Evolutionary conservation across 495 filamentous ascomycete genomes (phyloP), one percentile per base, ranked within the genome.

Genomic region (Penicillium mononematosum): DNA sequence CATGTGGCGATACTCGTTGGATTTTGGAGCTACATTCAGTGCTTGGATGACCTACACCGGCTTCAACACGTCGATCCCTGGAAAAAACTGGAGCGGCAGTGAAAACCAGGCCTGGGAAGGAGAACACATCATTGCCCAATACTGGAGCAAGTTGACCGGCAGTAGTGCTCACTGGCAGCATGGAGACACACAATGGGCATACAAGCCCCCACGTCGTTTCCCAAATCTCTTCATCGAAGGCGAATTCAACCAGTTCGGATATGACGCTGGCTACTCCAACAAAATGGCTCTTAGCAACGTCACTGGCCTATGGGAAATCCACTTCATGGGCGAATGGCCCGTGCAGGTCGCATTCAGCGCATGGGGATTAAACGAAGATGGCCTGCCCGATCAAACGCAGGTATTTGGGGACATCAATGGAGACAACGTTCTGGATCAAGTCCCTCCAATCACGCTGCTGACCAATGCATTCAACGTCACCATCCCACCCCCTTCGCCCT

Each of bases 301-400:
- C 4, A 74, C 81, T 59, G 82, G 80, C 20, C 70, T 69, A 4
- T 89, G 86, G 86, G 70, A 78, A 32, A 78, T 81, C 55, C 74
- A 83, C 59, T 83, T 84, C 62, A 81, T 86, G 74, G 72, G 77
- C 7, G 86, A 89, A 65, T 88, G 80, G 78, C 86, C 86, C 1
- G 76, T 80, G 24, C 69, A 77, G 38, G 84, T 84, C 60, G 83
- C 85, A 59, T 70, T 88, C 63, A 89, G 86, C 63, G 73, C 83
- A 5, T 89, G 86, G 86, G 86, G 86, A 32, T 78, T 87, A 59
- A 84, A 88, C 60, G 77, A 79, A 0, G 80, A 88, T 67, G 85
- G 85, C 44, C 70, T 82, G 59, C 85, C 86, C 9, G 85, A 88
- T 63, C 69, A 82, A 50, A 77, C 75, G 7, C 76, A 70, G 43